Evolutionary conservation across 108 stramenopile species (phyloP).

Genomic region (Conticribra guillardii): DNA sequence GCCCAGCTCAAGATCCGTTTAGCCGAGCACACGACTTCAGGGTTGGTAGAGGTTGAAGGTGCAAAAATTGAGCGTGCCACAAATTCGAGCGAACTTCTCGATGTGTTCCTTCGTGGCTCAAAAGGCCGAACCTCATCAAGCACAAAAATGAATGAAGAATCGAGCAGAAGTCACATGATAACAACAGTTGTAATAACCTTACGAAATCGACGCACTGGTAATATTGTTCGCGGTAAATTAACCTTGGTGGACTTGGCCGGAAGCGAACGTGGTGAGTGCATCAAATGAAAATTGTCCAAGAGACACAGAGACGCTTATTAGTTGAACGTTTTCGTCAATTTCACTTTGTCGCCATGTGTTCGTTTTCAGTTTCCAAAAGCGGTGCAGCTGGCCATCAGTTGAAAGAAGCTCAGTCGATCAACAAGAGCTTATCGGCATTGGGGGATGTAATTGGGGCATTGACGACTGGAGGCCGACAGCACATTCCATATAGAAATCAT

Average conservation of each 20-base stretch:
- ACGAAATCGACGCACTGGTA: constrained; percentile 50
- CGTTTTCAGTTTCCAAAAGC: constrained; percentile 67
- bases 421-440: constrained; percentile 69
- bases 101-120: constrained; percentile 56
- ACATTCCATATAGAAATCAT: constrained; percentile 80
- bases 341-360: no score
- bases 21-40: constrained; percentile 50
- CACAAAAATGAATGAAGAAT: constrained; percentile 76
- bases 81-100: constrained; percentile 46
- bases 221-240: constrained; percentile 58
- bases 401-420: constrained; percentile 77
- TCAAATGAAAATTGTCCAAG: no score
- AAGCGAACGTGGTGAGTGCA: no score
- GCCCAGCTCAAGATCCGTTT: constrained; percentile 50
- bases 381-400: constrained; percentile 61
- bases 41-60: constrained; percentile 64
- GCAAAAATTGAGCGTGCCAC: constrained; percentile 32
- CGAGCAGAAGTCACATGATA: constrained; percentile 69
- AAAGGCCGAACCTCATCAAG: constrained; percentile 55
- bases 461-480: constrained; percentile 48
- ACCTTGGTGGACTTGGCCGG: constrained; percentile 88
- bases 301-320: no score
- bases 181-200: constrained; percentile 46
- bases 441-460: constrained; percentile 81
- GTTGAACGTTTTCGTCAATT: no score